Evolutionary conservation across 2,329 filamentous ascomycete species (phyloP), one percentile per base, ranked within the genome.

Genomic region (Apiospora rasikravindrae): DNA sequence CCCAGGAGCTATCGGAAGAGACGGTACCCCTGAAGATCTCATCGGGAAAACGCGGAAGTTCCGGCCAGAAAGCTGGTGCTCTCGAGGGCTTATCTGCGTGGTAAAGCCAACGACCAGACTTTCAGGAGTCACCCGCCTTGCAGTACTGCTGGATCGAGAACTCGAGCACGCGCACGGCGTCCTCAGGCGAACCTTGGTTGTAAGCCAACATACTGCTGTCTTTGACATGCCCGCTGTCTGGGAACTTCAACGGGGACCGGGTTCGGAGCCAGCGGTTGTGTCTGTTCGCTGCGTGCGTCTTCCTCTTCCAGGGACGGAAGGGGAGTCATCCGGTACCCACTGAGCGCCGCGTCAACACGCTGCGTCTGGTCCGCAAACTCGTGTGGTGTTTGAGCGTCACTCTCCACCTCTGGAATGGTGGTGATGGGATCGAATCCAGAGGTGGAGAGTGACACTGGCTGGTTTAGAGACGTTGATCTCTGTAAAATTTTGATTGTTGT

Each of bases 1-100:
- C 92, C 94, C 66, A 99, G 84, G 0, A 96, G 96, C 71, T 95
- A 98, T 75, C 95, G 91, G 71, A 91, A 90, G 42, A 99, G 90
- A 99, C 72, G 99, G 88, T 80, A 99, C 98, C 33, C 33, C 2
- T 37, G 33, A 37, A 37, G 33, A 37, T 5, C 33, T 7, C 33
- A 6, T 7, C 5, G 8, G 33, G 33, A 7, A 6, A 37, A 7
- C 33, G 33, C 2, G 8, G 33, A 37, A 37, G 33, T 37, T 37
- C 33, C 33, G 8, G 5, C 33, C 33, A 5, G 8, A 7, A 5
- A 37, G 2, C 33, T 37, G 33, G 33, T 7, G 5, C 33, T 37
- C 33, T 5, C 33, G 33, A 80, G 99, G 98, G 81, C 95, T 98
- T 16, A 96, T 98, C 77, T 96, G 89, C 93, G 98, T 97, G 84